Evolutionary conservation across 2,329 filamentous ascomycete species (phyloP).

Genomic region (Xylariaceae sp.): DNA sequence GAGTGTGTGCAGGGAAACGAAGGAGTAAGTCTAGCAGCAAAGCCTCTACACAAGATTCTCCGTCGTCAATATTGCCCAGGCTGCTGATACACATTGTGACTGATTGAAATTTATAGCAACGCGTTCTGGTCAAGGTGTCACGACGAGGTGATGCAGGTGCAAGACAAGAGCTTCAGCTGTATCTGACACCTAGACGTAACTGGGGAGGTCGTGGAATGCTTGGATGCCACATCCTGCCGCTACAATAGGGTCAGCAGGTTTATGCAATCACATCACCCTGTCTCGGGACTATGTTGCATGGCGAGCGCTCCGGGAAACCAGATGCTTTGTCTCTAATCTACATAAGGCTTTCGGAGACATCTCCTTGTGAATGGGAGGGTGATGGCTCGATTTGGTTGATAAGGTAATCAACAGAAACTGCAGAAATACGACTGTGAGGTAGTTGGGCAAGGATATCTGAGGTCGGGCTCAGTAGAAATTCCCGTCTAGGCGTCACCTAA

Average conservation of each 20-base stretch:
- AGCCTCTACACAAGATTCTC: not conserved
- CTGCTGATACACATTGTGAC: conserved; percentile 1
- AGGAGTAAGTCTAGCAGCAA: conserved; percentile 59
- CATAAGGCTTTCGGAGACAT: too few relatives aligned
- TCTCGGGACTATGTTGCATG: too few relatives aligned
- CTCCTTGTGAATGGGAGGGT: too few relatives aligned
- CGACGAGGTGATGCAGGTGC: conserved; percentile 41
- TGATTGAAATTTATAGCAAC: conserved; percentile 48
- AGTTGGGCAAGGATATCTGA: too few relatives aligned
- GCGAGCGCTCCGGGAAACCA: too few relatives aligned
- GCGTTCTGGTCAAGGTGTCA: conserved; percentile 65
- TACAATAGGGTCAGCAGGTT: conserved; percentile 42
- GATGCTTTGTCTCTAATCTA: too few relatives aligned
- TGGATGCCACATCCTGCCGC: conserved; percentile 82
- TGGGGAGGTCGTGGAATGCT: conserved; percentile 91
- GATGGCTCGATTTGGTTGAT: too few relatives aligned
- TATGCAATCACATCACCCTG: too few relatives aligned
- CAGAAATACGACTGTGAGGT: too few relatives aligned
- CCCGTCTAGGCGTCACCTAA: too few relatives aligned
- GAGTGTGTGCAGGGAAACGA: conserved; percentile 87
- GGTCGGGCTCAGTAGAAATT: too few relatives aligned
- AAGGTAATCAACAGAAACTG: too few relatives aligned
- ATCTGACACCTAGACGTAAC: conserved; percentile 69
- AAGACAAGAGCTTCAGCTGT: conserved; percentile 61
- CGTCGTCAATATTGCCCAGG: not conserved